Evolutionary conservation across 768 basidiomycete genomes (phyloP), one percentile per base, ranked within the genome.

Genomic region (Naganishia vishniacii): DNA sequence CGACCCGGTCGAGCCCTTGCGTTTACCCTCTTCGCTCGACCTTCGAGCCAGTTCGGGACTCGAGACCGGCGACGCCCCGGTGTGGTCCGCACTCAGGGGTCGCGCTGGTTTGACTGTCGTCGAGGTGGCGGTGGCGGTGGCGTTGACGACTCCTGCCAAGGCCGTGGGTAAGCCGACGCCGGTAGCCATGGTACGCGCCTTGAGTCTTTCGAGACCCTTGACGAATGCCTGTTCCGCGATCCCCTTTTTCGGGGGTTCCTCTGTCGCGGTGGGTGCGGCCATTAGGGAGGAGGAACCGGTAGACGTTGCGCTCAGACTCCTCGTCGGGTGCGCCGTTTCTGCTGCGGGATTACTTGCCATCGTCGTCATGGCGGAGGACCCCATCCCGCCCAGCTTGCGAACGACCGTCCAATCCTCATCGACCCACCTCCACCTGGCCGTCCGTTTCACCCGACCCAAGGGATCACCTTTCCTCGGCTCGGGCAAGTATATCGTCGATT

Each of bases 381-480:
- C 18, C 9, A 41, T 59, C 23, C 40, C 25, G 2, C 59, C 59
- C 4, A 40, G 13, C 29, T 48, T 59, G 41, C 72, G 81, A 28
- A 89, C 76, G 45, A 94, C 87, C 6, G 83, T 81, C 92, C 92
- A 97, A 72, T 95, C 92, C 18, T 84, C 81, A 73, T 97, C 92
- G 61, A 90, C 85, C 92, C 92, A 97, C 26, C 80, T 78, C 92
- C 92, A 97, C 20, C 77, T 83, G 28, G 90, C 90, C 13, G 84
- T 86, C 29, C 89, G 83, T 75, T 86, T 87, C 56, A 88, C 79
- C 44, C 81, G 79, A 28, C 70, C 73, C 29, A 61, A 34, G 2
- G 77, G 76, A 40, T 77, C 74, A 0, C 67, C 28, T 8, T 65
- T 64, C 51, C 70, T 69, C 61, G 75, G 67, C 67, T 71, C 48